Evolutionary conservation across 2,329 filamentous ascomycete species (phyloP).

Genomic region (Sclerotinia subarctica): DNA sequence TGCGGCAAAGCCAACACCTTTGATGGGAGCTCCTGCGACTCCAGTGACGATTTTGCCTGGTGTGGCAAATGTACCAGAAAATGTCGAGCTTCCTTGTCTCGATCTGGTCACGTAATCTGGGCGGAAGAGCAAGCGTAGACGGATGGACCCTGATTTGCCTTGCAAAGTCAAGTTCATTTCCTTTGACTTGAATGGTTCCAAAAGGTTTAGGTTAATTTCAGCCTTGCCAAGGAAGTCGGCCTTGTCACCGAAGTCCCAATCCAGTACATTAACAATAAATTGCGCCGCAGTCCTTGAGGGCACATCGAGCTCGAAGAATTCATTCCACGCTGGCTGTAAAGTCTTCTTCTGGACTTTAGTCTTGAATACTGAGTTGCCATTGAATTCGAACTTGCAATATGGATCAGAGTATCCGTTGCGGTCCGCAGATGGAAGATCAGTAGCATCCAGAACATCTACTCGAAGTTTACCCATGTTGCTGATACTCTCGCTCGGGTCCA

Average conservation of each 20-base stretch:
- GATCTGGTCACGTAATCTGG: slow-evolving; percentile 85
- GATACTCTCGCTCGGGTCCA: slow-evolving; percentile 94
- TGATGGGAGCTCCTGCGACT: slow-evolving; percentile 84
- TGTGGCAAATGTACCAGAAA: slow-evolving; percentile 82
- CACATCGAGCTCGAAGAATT: slow-evolving; percentile 83
- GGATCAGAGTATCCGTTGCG: slow-evolving; percentile 96
- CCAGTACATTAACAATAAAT: slow-evolving; percentile 80
- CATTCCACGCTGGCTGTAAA: slow-evolving; percentile 90
- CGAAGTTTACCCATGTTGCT: slow-evolving; percentile 97
- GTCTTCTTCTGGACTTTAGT: slow-evolving; percentile 97
- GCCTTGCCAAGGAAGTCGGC: slow-evolving; percentile 84
- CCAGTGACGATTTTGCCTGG: slow-evolving; percentile 84
- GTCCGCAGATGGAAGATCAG: slow-evolving; percentile 87
- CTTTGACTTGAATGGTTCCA: slow-evolving; percentile 81
- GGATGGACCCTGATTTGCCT: slow-evolving; percentile 82
- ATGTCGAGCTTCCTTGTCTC: slow-evolving; percentile 87
- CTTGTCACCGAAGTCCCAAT: slow-evolving; percentile 96
- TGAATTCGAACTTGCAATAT: slow-evolving; percentile 91
- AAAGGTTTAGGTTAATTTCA: slow-evolving; percentile 68
- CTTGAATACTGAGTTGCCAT: slow-evolving; percentile 88
- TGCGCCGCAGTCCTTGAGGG: slow-evolving; percentile 81
- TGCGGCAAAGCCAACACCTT: slow-evolving; percentile 75
- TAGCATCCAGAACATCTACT: slow-evolving; percentile 85
- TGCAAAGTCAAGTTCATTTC: slow-evolving; percentile 75
- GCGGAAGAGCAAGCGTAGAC: slow-evolving; percentile 85